Percentiles rank a stretch among this genome's conserved stretches.
Evolutionary conservation across 768 basidiomycete species (phyloP).

Genomic region (Cystobasidiopsis lactophilus): DNA sequence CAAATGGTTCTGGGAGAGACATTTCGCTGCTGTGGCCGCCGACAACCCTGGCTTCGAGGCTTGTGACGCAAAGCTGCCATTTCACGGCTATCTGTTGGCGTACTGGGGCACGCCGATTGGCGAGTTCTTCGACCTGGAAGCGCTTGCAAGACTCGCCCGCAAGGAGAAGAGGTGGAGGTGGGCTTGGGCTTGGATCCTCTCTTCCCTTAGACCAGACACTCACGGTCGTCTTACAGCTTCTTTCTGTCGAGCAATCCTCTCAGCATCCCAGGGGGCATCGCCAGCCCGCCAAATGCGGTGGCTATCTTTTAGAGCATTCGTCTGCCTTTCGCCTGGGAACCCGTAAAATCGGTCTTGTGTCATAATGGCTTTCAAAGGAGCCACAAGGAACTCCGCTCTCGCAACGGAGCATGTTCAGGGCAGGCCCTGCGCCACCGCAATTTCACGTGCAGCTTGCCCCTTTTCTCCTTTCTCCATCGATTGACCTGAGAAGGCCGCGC

Average conservation of each 20-base stretch:
- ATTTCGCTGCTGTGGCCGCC: conserved; percentile 12
- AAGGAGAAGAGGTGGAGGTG: conserved; percentile 5
- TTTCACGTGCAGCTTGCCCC: too few species aligned
- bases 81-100: background rate
- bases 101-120: conserved; percentile 10
- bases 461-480: too few species aligned
- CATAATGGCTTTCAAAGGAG: too few species aligned
- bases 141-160: conserved; percentile 7
- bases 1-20: conserved; percentile 5
- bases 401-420: too few species aligned
- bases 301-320: too few species aligned
- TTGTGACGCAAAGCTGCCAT: background rate
- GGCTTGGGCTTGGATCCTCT: too few species aligned
- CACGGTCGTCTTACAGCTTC: conserved; percentile 13
- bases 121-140: conserved; percentile 12
- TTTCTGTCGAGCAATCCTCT: conserved; percentile 10
- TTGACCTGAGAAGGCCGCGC: too few species aligned
- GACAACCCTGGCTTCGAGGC: conserved; percentile 13
- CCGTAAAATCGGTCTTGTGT: too few species aligned
- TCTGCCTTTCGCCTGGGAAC: too few species aligned
- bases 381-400: too few species aligned
- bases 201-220: too few species aligned
- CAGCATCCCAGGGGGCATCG: conserved; percentile 11
- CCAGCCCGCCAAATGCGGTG: conserved; percentile 3
- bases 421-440: too few species aligned